These are phyloP conservation scores for Trichoderma cornu-damae DNA, from an alignment of 2,329 filamentous ascomycete genomes.

Conservation along the genomic window DNA sequence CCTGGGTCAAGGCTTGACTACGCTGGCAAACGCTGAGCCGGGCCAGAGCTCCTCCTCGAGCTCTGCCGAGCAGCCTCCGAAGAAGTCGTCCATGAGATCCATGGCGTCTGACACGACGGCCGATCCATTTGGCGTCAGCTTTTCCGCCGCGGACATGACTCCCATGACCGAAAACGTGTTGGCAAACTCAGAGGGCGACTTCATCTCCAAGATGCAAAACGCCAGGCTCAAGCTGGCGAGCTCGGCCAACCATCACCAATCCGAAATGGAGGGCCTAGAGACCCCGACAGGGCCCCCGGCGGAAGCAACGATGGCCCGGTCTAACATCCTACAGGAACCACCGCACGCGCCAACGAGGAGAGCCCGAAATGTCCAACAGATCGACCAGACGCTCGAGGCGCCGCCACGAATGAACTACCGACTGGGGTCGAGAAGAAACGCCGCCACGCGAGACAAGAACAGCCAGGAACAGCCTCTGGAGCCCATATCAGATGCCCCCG, in stretches of 20 bases:
- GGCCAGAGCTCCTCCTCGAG: conserved; percentile 33
- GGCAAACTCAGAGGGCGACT: conserved; percentile 48
- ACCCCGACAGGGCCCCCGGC: conserved; percentile 45
- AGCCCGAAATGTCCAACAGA: conserved; percentile 48
- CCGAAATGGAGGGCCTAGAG: conserved; percentile 54
- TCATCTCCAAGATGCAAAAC: conserved; percentile 52
- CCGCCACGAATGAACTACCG: conserved; percentile 62
- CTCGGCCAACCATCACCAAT: conserved; percentile 33
- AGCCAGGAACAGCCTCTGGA: conserved; percentile 32
- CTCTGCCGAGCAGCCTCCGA: conserved; percentile 31
- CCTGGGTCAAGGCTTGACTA: conserved; percentile 37
- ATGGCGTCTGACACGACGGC: conserved; percentile 34
- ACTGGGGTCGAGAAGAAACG: conserved; percentile 41
- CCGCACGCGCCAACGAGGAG: conserved; percentile 50
- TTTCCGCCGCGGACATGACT: conserved; percentile 37
- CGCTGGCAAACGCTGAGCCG: conserved; percentile 31
- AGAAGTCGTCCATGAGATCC: conserved; percentile 39
- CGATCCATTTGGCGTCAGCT: conserved; percentile 51
- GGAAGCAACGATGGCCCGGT: conserved; percentile 25
- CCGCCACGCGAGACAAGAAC: conserved; percentile 33
- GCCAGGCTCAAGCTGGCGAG: conserved; percentile 44
- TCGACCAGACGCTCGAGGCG: conserved; percentile 51
- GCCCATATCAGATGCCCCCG: conserved; percentile 38
- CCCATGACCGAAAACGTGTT: conserved; percentile 38
- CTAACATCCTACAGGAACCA: conserved; percentile 37